Percentiles rank a stretch among this genome's conserved stretches.
Evolutionary conservation across 1,284 basidiomycete genomes (phyloP).

Genomic region (Mixia osmundae): DNA sequence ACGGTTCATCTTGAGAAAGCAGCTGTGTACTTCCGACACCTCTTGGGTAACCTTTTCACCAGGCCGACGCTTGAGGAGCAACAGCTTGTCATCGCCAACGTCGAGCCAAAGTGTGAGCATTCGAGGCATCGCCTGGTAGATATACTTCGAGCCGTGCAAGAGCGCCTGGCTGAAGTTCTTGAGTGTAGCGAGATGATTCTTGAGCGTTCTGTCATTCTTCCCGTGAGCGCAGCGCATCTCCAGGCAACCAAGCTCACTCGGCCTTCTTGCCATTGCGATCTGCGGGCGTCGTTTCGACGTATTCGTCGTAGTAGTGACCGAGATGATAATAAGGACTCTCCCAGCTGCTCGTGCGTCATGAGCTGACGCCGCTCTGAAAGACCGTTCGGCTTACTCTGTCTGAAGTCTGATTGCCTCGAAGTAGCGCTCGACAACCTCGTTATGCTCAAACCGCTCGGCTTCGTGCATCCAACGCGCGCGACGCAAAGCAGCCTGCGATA

Average conservation of each 20-base stretch:
- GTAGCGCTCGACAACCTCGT: conserved; percentile 39
- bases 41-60: background rate
- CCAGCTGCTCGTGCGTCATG: conserved; percentile 32
- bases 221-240: background rate
- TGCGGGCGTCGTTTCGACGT: conserved; percentile 6
- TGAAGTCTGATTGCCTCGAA: conserved; percentile 33
- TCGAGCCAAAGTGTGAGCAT: conserved; percentile 91
- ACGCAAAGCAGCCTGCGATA: conserved; percentile 49
- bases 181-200: background rate
- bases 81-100: conserved; percentile 37
- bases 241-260: no score
- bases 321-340: conserved; percentile 67
- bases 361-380: conserved; percentile 7
- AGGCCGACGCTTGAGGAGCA: conserved; percentile 9
- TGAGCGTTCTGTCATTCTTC: background rate
- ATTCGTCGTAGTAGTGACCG: conserved; percentile 58
- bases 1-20: conserved; percentile 27
- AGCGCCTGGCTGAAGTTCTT: conserved; percentile 52
- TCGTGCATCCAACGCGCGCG: conserved; percentile 84
- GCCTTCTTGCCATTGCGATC: background rate
- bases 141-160: conserved; percentile 70
- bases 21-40: background rate
- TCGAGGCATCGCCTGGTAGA: conserved; percentile 86
- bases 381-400: conserved; percentile 28
- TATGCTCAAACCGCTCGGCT: conserved; percentile 51